A percentile compares a stretch with the other conserved stretches of the same genome.
These are phyloP conservation scores for Bipolaris victoriae DNA, from an alignment of 2,329 filamentous ascomycete genomes.

Conservation along the genomic window DNA sequence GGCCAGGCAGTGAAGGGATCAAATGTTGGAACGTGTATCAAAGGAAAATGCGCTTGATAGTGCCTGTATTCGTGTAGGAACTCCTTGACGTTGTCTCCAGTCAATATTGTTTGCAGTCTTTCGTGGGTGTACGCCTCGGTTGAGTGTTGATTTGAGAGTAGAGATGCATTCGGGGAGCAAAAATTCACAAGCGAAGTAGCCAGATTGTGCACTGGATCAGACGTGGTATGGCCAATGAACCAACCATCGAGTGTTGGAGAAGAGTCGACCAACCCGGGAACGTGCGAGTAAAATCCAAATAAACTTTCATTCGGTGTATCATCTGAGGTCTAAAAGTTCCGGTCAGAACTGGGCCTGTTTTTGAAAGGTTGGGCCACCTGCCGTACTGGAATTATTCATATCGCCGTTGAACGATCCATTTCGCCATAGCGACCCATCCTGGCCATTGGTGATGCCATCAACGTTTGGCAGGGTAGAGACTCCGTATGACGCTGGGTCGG, in stretches of 20 bases:
- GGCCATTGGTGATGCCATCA: constrained; percentile 44
- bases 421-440: constrained; percentile 52
- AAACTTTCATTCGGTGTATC: constrained; percentile 56
- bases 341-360: constrained; percentile 53
- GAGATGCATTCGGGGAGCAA: constrained; percentile 57
- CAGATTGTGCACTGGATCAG: constrained; percentile 55
- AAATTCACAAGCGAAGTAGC: constrained; percentile 55
- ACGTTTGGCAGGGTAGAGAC: constrained; percentile 46
- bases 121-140: constrained; percentile 58
- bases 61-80: constrained; percentile 75
- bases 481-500: constrained; percentile 39
- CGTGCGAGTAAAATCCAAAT: constrained; percentile 57
- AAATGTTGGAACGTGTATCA: constrained; percentile 75
- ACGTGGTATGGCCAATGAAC: constrained; percentile 46
- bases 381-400: constrained; percentile 53
- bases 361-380: constrained; percentile 53
- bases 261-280: constrained; percentile 51
- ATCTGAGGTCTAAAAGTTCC: constrained; percentile 51
- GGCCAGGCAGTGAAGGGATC: constrained; percentile 69
- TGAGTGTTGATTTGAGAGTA: constrained; percentile 28
- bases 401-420: constrained; percentile 51
- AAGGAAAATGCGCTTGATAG: constrained; percentile 75
- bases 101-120: constrained; percentile 63
- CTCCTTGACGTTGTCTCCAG: constrained; percentile 71
- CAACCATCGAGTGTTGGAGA: constrained; percentile 50